Evolutionary conservation across 2,329 filamentous ascomycete genomes (phyloP).

Genomic region (Cercospora zeina): DNA sequence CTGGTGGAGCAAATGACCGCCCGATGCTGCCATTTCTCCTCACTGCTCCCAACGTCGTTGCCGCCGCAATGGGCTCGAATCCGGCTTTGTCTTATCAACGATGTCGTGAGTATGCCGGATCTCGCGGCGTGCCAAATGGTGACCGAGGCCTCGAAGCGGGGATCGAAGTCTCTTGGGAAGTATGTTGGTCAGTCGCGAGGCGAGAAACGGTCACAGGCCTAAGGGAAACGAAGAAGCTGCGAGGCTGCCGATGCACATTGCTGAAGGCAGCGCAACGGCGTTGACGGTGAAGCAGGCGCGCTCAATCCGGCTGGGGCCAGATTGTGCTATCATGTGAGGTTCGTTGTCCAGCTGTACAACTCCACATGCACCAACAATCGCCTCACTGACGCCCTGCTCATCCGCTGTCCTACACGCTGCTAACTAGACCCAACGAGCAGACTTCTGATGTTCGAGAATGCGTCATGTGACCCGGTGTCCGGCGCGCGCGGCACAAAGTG

Average conservation of each 20-base stretch:
- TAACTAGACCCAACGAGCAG: constrained; percentile 1
- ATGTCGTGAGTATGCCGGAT: neutral
- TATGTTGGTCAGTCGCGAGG: constrained; percentile 4
- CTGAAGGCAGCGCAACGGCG: constrained; percentile 3
- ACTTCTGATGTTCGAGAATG: constrained; percentile 3
- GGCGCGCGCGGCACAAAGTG: neutral
- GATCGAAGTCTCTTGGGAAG: neutral
- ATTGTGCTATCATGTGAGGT: constrained; percentile 8
- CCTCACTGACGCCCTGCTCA: constrained; percentile 12
- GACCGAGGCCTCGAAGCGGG: neutral
- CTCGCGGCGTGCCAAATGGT: neutral
- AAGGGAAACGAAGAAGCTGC: constrained; percentile 10
- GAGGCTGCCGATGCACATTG: constrained; percentile 8
- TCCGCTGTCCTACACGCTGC: constrained; percentile 2
- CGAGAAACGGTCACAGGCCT: constrained; percentile 1
- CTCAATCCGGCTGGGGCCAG: neutral
- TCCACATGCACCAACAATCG: constrained; percentile 11
- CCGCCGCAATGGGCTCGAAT: constrained; percentile 9
- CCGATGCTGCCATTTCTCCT: constrained; percentile 34
- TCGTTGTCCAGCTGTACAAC: constrained; percentile 5
- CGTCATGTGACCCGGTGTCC: constrained; percentile 9
- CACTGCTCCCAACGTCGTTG: constrained; percentile 1
- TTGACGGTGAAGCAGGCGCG: constrained; percentile 5
- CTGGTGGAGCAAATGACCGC: constrained; percentile 45
- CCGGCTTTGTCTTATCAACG: neutral